Conservation (phyloP, 2,329 filamentous ascomycete species). For the Arthrobotrys entomopaga region DNA sequence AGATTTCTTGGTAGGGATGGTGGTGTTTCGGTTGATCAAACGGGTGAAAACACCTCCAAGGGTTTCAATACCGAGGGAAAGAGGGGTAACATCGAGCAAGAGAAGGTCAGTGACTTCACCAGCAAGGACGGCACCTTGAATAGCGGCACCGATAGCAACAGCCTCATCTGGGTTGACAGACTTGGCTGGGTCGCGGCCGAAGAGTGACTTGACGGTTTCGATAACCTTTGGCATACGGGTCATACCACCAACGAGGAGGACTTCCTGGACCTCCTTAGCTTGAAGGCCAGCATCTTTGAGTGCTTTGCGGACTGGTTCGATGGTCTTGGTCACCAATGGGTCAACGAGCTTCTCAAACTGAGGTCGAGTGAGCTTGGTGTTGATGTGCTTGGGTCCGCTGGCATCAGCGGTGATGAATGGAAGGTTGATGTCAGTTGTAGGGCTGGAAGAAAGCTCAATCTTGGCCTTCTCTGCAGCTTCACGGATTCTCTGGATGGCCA, state of each 20-base stretch:
- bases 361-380: conserved; percentile 88
- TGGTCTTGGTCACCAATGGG: conserved; percentile 83
- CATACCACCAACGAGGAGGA: conserved; percentile 98
- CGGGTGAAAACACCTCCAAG: conserved; percentile 97
- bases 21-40: conserved; percentile 98
- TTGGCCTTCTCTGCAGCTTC: conserved; percentile 99
- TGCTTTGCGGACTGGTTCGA: conserved; percentile 94
- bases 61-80: conserved; percentile 98
- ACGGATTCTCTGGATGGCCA: conserved; percentile 99
- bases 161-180: conserved; percentile 99
- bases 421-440: conserved; percentile 97
- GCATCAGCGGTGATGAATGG: conserved; percentile 98
- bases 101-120: conserved; percentile 97
- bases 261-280: conserved; percentile 94
- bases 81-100: conserved; percentile 92
- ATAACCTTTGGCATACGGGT: conserved; percentile 99
- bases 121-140: conserved; percentile 95
- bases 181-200: conserved; percentile 95
- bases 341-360: conserved; percentile 95
- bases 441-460: conserved; percentile 95
- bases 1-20: conserved; percentile 99
- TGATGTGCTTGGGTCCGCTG: conserved; percentile 97
- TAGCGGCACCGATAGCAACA: conserved; percentile 95
- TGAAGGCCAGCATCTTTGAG: conserved; percentile 93
- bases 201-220: conserved; percentile 95